Evolutionary conservation across 2,329 filamentous ascomycete species (phyloP), one percentile per base, ranked within the genome.

Genomic region (Phaeosphaeriaceae sp.): DNA sequence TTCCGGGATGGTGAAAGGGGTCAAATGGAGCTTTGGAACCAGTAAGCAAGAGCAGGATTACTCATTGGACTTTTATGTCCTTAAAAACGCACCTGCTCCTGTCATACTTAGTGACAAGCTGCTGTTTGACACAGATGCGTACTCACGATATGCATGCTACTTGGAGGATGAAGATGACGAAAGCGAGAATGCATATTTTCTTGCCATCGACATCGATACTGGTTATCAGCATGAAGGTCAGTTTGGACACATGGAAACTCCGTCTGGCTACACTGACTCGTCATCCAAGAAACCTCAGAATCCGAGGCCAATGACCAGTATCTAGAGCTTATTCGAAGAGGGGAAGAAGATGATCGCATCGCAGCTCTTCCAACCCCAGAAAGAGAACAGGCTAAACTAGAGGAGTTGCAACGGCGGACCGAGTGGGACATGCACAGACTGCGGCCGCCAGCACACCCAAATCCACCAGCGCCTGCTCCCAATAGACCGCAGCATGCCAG

Each of bases 1-100:
- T 22, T 66, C 56, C 2, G 65, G 65, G 1, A 68, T 64, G 47
- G 35, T 54, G 8, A 52, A 58, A 15, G 51, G 51, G 9, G 63
- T 66, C 6, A 17, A 43, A 2, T 68, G 63, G 65, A 26, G 56
- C 22, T 68, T 66, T 42, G 63, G 65, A 7, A 48, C 15, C 35
- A 40, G n/a, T 8, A 11, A 24, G n/a, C 13, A 1, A 8, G n/a
- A 32, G 8, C 22, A 48, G 2, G 28, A 54, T 47, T 23, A 58
- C 30, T 10, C 23, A 5, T 47, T 60, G 3, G 50, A 61, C 13
- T 64, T 64, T 22, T 49, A 64, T 28, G 53, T 61, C 9, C 13
- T 64, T 7, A 57, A 55, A 32, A 56, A 61, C 28, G 58, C 61
- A 0, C 61, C 59, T 8, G 61, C 61, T 1, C 13, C 48, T 13